Base-by-base conservation (phyloP, 1,284 basidiomycete species). In the Ustilago crameri region DNA sequence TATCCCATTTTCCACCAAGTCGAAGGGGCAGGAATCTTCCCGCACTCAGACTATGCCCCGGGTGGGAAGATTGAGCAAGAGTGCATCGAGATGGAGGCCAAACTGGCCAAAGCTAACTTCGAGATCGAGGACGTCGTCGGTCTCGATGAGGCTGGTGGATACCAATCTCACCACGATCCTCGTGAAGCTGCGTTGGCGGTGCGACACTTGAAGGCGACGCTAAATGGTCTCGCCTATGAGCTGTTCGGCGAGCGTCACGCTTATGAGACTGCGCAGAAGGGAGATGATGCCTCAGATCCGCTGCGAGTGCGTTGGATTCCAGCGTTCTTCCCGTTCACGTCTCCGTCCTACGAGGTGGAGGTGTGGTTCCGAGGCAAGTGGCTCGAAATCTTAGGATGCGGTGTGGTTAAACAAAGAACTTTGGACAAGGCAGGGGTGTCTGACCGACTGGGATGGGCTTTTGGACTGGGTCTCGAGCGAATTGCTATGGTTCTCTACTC, bases 1-100 rank as follows among this genome's bases (percentile, higher is more conserved):
- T 98, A 98, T 84, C 96, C 96, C 18, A 91, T 97, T 43, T 99
- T 99, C 84, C 96, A 99, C 85, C 96, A 99, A 85, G 93, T 97
- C 86, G 96, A 99, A 84, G 96, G 95, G 30, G 93, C 95, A 20
- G 87, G 90, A 42, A 89, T 97, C 49, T 94, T 91, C 74, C 24
- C 49, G 0, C 46, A 51, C n/a, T 50, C 53, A 0, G 85, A 86
- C 34, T 78, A 78, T 44, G 85, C 87, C 53, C 86, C 87, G 1
- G 81, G 74, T 27, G 79, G 71, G 0, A 51, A 67, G 18, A 75
- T 84, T 23, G 78, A 81, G 85, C 85, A 86, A 45, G 88, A 90
- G 60, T 86, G 91, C 61, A 87, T 87, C 63, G 88, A 90, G 67
- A 91, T 87, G 74, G 81, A 82, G 56, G 60, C 75, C 17, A 80